Percentiles rank a stretch among this genome's conserved stretches.
phyloP scores from a whole-genome alignment of 441 rosid species.

The Arabidopsis hybrid region DNA sequence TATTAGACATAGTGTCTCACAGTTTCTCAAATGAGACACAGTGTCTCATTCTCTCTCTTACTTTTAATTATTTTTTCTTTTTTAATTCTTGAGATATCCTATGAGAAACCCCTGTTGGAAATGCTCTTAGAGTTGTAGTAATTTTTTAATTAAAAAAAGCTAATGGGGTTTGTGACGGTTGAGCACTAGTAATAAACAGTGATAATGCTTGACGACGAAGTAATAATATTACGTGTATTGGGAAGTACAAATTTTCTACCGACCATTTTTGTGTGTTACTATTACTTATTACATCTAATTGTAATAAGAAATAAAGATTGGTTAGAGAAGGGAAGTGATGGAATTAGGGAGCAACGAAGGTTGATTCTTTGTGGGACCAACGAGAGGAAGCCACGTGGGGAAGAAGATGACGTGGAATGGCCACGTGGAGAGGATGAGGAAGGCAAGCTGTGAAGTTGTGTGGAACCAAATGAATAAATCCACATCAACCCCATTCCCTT shows the following conservation, averaged over 20 bases:
- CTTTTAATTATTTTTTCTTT: too few species aligned
- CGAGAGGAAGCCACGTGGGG: constrained; percentile 39
- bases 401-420: constrained; percentile 42
- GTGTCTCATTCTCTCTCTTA: too few species aligned
- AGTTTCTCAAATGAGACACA: too few species aligned
- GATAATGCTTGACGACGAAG: constrained; percentile 39
- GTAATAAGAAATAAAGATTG: background rate
- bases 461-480: constrained; percentile 40
- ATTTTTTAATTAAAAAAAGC: background rate
- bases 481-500: constrained; percentile 46
- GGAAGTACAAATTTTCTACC: constrained; percentile 41
- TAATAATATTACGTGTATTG: constrained; percentile 19
- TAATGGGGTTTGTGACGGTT: constrained; percentile 44
- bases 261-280: constrained; percentile 32
- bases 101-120: too few species aligned
- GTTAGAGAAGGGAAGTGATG: constrained; percentile 27
- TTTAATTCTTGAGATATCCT: too few species aligned
- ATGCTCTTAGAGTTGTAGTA: constrained; percentile 34
- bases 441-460: constrained; percentile 41
- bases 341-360: constrained; percentile 55
- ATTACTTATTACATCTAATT: background rate
- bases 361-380: constrained; percentile 33
- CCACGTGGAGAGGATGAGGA: constrained; percentile 45
- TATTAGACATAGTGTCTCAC: too few species aligned
- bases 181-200: constrained; percentile 41